Evolutionary conservation across 2,329 filamentous ascomycete species (phyloP).

Genomic region (Thelonectria blattea): DNA sequence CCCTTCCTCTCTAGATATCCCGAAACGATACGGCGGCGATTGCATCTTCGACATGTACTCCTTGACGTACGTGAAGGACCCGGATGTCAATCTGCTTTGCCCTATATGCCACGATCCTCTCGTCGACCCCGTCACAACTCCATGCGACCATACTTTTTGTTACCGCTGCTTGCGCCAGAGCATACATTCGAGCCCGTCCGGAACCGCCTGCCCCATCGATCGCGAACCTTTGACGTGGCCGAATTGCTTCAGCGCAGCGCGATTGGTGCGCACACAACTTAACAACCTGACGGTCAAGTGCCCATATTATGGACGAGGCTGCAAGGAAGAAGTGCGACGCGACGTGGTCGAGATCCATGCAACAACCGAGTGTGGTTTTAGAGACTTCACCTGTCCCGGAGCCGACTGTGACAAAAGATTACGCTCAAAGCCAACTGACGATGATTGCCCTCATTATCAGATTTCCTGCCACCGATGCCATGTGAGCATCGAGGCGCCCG

Average conservation of each 20-base stretch:
- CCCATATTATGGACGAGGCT: slow-evolving; percentile 59
- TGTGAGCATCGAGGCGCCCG: slow-evolving; percentile 53
- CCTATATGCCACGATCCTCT: slow-evolving; percentile 67
- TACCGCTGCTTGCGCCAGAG: slow-evolving; percentile 58
- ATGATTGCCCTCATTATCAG: slow-evolving; percentile 61
- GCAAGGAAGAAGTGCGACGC: slow-evolving; percentile 56
- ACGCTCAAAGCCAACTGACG: slow-evolving; percentile 55
- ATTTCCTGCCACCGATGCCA: slow-evolving; percentile 61
- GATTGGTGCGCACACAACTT: slow-evolving; percentile 64
- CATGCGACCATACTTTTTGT: slow-evolving; percentile 71
- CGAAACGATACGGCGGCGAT: slow-evolving; percentile 45
- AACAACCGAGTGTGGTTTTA: slow-evolving; percentile 61
- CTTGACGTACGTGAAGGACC: slow-evolving; percentile 50
- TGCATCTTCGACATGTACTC: slow-evolving; percentile 53
- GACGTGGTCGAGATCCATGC: slow-evolving; percentile 63
- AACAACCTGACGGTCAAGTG: slow-evolving; percentile 65
- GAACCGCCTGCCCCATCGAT: slow-evolving; percentile 62
- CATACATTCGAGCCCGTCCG: slow-evolving; percentile 48
- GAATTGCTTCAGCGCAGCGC: slow-evolving; percentile 50
- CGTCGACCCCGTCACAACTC: slow-evolving; percentile 64
- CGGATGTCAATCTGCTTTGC: slow-evolving; percentile 56
- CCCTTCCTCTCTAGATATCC: slow-evolving; percentile 48
- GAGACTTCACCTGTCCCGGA: slow-evolving; percentile 62
- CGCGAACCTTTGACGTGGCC: slow-evolving; percentile 51
- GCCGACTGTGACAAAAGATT: slow-evolving; percentile 58